Evolutionary conservation across 1,284 basidiomycete species (phyloP).

Genomic region (Apiotrichum brassicae): DNA sequence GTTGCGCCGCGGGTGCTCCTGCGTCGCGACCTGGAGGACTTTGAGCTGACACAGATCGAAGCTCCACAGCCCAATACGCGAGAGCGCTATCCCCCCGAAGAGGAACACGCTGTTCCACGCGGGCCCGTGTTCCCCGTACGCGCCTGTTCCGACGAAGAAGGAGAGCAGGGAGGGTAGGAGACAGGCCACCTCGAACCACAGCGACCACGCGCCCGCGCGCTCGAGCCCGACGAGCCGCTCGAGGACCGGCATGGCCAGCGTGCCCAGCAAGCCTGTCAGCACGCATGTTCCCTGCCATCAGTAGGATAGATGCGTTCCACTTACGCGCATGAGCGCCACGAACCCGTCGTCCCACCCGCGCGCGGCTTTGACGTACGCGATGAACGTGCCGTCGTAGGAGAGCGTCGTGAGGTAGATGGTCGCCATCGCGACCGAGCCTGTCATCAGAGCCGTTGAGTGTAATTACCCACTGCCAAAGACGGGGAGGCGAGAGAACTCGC

Average conservation of each 20-base stretch:
- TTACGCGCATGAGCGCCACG: slow-evolving; percentile 47
- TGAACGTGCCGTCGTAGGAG: slow-evolving; percentile 44
- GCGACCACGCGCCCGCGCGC: slow-evolving; percentile 49
- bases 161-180: slow-evolving; percentile 36
- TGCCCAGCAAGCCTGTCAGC: slow-evolving; percentile 49
- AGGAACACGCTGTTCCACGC: slow-evolving; percentile 30
- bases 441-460: slow-evolving; percentile 2
- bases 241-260: slow-evolving; percentile 48
- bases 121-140: slow-evolving; percentile 32
- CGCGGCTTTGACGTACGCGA: slow-evolving; percentile 39
- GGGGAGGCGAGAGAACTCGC: slow-evolving; percentile 45
- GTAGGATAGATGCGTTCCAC: not conserved
- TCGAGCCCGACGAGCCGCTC: slow-evolving; percentile 48
- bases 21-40: slow-evolving; percentile 43
- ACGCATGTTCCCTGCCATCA: slow-evolving; percentile 41
- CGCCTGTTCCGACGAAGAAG: slow-evolving; percentile 28
- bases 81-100: slow-evolving; percentile 37
- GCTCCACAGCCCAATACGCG: slow-evolving; percentile 47
- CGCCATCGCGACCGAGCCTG: slow-evolving; percentile 41
- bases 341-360: slow-evolving; percentile 43
- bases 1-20: slow-evolving; percentile 44
- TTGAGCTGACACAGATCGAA: slow-evolving; percentile 50
- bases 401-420: slow-evolving; percentile 51
- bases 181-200: slow-evolving; percentile 44
- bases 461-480: slow-evolving; percentile 44